Percentiles rank a stretch among this genome's conserved stretches.
These are phyloP conservation scores for Nannochloropsis gaditana DNA, from an alignment of 108 stramenopile genomes.

Conservation along the genomic window DNA sequence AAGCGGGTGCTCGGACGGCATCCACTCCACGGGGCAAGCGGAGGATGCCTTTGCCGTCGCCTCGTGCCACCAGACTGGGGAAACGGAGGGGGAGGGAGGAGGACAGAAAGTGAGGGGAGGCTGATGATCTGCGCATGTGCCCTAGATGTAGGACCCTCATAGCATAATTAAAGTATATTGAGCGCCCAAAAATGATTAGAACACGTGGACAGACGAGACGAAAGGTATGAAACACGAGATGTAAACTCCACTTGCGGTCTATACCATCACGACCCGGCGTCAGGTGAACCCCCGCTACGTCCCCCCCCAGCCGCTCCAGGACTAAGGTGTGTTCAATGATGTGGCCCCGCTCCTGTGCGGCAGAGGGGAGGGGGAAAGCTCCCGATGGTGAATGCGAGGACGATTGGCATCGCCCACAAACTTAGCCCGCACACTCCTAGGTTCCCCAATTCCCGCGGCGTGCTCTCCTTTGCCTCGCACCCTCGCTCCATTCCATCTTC, in stretches of 20 bases:
- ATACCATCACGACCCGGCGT: not conserved
- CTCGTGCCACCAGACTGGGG: not conserved
- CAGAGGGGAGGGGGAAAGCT: not conserved
- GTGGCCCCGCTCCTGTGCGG: constrained; percentile 12
- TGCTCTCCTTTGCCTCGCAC: too few relatives aligned
- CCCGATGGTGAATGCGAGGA: not conserved
- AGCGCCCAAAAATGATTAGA: too few relatives aligned
- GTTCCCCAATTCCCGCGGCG: too few relatives aligned
- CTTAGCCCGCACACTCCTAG: too few relatives aligned
- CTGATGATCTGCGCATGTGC: not conserved
- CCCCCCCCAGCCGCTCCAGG: constrained; percentile 21
- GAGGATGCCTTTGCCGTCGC: not conserved
- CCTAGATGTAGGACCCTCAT: too few relatives aligned
- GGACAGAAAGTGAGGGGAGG: not conserved
- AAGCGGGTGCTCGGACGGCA: constrained; percentile 35
- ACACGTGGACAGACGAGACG: not conserved
- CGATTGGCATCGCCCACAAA: too few relatives aligned
- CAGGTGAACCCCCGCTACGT: not conserved
- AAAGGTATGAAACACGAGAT: not conserved
- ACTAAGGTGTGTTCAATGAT: not conserved
- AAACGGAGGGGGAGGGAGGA: not conserved
- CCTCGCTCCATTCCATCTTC: too few relatives aligned
- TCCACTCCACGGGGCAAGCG: constrained; percentile 27
- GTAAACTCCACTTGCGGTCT: not conserved
- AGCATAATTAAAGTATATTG: too few relatives aligned